Percentiles rank a stretch among this genome's conserved stretches.
phyloP scores from a whole-genome alignment of 495 filamentous ascomycete species.

The Patellaria atrata region DNA sequence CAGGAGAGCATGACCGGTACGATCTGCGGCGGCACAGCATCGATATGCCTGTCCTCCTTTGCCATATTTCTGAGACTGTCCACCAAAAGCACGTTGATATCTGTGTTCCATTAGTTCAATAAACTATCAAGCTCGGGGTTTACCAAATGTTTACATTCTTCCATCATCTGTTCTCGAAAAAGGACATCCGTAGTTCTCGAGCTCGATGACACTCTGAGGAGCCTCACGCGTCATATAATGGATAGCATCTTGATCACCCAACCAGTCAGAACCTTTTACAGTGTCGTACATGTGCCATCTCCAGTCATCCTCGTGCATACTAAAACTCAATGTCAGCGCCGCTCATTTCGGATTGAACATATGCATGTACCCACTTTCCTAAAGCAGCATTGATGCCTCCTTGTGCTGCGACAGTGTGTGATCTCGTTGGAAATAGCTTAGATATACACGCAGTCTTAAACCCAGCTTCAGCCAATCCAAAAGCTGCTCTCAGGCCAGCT shows the following conservation, averaged over 20 bases:
- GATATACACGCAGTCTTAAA: constrained; percentile 98
- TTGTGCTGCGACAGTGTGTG: constrained; percentile 89
- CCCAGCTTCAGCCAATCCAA: constrained; percentile 91
- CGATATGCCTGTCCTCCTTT: constrained; percentile 96
- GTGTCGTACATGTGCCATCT: constrained; percentile 99
- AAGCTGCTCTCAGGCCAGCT: constrained; percentile 84
- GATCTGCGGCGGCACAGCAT: constrained; percentile 86
- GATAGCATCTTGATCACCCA: constrained; percentile 96
- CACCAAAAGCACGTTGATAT: constrained; percentile 96
- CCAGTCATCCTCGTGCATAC: constrained; percentile 87
- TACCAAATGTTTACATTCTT: constrained; percentile 47
- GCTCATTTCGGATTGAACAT: too few relatives aligned
- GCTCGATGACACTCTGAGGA: constrained; percentile 77
- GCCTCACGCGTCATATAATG: constrained; percentile 99
- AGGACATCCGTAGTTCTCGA: constrained; percentile 95
- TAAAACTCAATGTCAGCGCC: constrained; percentile 29
- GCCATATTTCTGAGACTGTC: constrained; percentile 86
- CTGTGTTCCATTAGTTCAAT: constrained; percentile 22
- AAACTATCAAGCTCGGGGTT: constrained; percentile 10
- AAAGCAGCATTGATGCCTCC: constrained; percentile 93
- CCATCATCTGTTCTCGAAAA: constrained; percentile 97
- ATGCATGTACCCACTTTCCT: constrained; percentile 50
- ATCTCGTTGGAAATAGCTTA: constrained; percentile 92
- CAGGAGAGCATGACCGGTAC: constrained; percentile 90
- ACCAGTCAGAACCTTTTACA: constrained; percentile 96